phyloP scores from a whole-genome alignment of 805 yeast genomes.

The Helenozyma baotianmanensis region DNA sequence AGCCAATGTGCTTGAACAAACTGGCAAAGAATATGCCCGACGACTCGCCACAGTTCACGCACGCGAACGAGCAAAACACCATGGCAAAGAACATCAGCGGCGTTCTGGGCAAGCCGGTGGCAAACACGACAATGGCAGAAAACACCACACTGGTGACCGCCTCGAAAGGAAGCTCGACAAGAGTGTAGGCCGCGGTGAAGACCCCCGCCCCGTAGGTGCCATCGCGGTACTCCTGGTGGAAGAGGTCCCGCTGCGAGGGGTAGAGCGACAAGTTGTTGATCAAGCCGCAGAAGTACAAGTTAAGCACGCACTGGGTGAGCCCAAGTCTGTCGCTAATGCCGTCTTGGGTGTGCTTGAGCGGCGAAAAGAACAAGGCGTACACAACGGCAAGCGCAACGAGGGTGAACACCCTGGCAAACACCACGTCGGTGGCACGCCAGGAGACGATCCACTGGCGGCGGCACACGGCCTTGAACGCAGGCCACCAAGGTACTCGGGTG shows the following conservation, averaged over 20 bases:
- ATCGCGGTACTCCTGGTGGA: conserved; percentile 76
- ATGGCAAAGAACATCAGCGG: conserved; percentile 63
- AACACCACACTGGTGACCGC: conserved; percentile 54
- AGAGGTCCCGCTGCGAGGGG: conserved; percentile 68
- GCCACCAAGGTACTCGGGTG: conserved; percentile 17
- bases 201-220: conserved; percentile 62
- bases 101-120: conserved; percentile 67
- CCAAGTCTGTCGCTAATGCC: conserved; percentile 72
- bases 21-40: conserved; percentile 79
- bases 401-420: conserved; percentile 63
- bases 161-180: conserved; percentile 68
- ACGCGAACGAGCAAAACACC: conserved; percentile 48
- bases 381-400: conserved; percentile 59
- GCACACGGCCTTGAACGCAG: conserved; percentile 27
- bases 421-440: conserved; percentile 44
- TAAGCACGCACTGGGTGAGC: conserved; percentile 65
- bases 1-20: conserved; percentile 67
- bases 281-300: conserved; percentile 75
- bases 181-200: conserved; percentile 55
- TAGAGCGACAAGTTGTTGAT: conserved; percentile 72
- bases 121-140: conserved; percentile 60
- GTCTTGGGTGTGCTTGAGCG: conserved; percentile 30
- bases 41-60: conserved; percentile 76
- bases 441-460: conserved; percentile 33
- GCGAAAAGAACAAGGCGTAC: conserved; percentile 59